These are phyloP conservation scores for Ophiostoma sp. DNA, from an alignment of 2,329 filamentous ascomycete species.

Conservation along the genomic window DNA sequence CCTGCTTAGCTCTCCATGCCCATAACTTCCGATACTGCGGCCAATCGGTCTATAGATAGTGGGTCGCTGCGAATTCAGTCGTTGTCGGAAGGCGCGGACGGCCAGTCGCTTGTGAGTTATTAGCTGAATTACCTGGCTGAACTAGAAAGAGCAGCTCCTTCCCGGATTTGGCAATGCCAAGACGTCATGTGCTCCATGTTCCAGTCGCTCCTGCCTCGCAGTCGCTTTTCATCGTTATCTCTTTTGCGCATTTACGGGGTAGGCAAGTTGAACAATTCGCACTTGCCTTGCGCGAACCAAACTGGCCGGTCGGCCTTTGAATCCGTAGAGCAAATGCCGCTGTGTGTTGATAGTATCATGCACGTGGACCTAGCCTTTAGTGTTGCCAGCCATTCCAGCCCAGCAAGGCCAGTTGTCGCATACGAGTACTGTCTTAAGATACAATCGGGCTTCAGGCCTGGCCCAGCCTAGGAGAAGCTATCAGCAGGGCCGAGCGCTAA, in stretches of 20 bases:
- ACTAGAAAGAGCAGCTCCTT: neutral
- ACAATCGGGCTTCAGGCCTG: no score
- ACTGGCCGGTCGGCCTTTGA: neutral
- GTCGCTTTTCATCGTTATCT: conserved; percentile 1
- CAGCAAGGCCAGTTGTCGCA: neutral
- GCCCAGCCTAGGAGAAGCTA: neutral
- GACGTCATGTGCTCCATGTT: neutral
- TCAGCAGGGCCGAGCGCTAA: conserved; percentile 1
- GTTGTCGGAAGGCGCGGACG: neutral
- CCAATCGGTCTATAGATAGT: neutral
- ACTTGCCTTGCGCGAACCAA: neutral
- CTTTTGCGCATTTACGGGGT: neutral
- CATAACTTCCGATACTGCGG: neutral
- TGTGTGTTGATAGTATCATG: neutral
- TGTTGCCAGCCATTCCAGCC: neutral
- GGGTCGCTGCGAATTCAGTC: neutral
- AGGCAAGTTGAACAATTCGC: neutral
- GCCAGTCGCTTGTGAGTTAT: neutral
- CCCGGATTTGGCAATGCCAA: neutral
- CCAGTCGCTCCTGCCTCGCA: neutral
- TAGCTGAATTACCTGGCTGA: no score
- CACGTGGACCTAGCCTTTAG: neutral
- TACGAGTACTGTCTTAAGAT: neutral
- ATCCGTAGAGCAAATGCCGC: neutral
- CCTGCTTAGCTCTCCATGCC: neutral